A percentile compares a stretch with the other conserved stretches of the same genome.
These are phyloP conservation scores for Pestalotiopsis sp. DNA, from an alignment of 2,329 filamentous ascomycete genomes.

Conservation along the genomic window DNA sequence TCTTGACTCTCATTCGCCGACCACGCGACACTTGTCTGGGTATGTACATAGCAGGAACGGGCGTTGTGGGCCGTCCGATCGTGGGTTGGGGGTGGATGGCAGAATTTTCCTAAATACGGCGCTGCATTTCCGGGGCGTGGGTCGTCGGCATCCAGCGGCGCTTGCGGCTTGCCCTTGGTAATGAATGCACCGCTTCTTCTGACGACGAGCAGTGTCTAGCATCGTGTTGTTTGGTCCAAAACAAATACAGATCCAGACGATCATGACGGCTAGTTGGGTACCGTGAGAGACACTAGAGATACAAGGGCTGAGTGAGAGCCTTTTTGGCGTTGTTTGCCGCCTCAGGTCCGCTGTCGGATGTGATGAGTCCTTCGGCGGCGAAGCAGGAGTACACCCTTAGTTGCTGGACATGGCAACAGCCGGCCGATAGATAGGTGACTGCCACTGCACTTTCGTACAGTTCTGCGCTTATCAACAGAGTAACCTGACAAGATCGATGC, in stretches of 20 bases:
- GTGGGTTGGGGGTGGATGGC: not conserved
- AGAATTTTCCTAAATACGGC: conserved; percentile 5
- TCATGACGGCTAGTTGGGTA: not conserved
- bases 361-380: not conserved
- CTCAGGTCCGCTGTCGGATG: conserved; percentile 9
- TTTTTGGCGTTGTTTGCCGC: not conserved
- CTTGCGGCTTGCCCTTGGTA: not conserved
- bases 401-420: too few species aligned
- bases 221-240: not conserved
- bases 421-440: too few species aligned
- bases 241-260: not conserved
- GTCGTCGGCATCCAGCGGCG: not conserved
- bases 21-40: not conserved
- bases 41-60: not conserved
- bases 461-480: too few species aligned
- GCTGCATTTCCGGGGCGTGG: not conserved
- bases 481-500: not conserved
- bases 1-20: not conserved
- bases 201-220: not conserved
- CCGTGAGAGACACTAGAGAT: not conserved
- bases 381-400: too few species aligned
- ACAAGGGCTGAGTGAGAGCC: not conserved
- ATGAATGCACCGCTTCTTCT: not conserved
- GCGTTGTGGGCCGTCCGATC: not conserved
- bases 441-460: too few species aligned